Evolutionary conservation across 192 early-diverging fungal species (phyloP).

Genomic region (Allomyces arbusculus): DNA sequence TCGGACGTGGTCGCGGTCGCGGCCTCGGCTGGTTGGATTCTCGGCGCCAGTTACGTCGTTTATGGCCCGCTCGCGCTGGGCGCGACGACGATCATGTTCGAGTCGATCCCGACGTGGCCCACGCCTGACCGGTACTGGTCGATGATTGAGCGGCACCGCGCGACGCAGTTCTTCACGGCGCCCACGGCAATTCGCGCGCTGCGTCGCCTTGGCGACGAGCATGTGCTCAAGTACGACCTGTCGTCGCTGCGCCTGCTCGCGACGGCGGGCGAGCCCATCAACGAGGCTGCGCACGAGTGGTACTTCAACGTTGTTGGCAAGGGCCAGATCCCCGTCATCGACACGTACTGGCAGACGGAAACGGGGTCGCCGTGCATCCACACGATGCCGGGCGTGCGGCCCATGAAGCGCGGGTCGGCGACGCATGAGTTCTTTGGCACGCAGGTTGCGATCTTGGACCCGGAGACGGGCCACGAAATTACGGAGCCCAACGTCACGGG

Average conservation of each 20-base stretch:
- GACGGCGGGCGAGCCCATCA: constrained; percentile 64
- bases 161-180: constrained; percentile 55
- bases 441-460: constrained; percentile 43
- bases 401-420: constrained; percentile 4
- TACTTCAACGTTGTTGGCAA: constrained; percentile 19
- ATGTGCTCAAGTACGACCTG: constrained; percentile 38
- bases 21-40: constrained; percentile 33
- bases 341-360: constrained; percentile 84
- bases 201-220: constrained; percentile 40
- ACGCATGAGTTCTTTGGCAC: constrained; percentile 15
- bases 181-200: constrained; percentile 72
- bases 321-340: constrained; percentile 32
- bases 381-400: constrained; percentile 32
- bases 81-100: constrained; percentile 57
- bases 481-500: constrained; percentile 20
- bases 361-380: constrained; percentile 66
- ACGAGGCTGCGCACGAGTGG: constrained; percentile 50
- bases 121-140: constrained; percentile 64
- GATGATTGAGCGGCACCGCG: constrained; percentile 54
- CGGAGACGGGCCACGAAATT: constrained; percentile 30
- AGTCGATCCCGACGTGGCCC: constrained; percentile 58
- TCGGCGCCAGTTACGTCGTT: constrained; percentile 63
- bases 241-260: constrained; percentile 40
- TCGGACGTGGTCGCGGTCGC: constrained; percentile 54
- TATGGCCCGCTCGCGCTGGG: constrained; percentile 64